Conservation (phyloP, 106 monocot genomes). For the Dendrobium huoshanense region DNA sequence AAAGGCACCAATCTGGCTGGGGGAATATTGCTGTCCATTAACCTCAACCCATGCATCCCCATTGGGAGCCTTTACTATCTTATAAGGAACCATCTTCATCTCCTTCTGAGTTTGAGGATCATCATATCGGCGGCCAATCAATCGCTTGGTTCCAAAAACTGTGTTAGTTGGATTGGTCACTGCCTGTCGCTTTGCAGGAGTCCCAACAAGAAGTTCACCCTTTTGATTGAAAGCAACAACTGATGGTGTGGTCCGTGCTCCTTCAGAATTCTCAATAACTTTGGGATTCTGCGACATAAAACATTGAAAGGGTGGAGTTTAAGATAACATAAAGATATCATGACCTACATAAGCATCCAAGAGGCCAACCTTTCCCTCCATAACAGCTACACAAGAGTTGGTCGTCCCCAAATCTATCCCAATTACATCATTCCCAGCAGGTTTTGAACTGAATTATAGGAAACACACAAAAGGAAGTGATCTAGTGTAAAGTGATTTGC, state of each 20-base stretch:
- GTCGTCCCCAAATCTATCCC: conserved; percentile 89
- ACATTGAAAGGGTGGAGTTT: background rate
- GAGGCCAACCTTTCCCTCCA: conserved; percentile 81
- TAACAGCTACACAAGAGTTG: conserved; percentile 81
- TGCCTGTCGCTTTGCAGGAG: conserved; percentile 83
- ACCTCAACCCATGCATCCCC: conserved; percentile 73
- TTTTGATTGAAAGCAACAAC: conserved; percentile 77
- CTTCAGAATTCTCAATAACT: conserved; percentile 86
- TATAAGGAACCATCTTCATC: conserved; percentile 94
- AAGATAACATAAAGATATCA: background rate
- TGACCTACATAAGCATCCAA: background rate
- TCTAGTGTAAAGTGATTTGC: background rate
- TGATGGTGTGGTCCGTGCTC: conserved; percentile 69
- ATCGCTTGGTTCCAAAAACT: conserved; percentile 70
- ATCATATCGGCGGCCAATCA: conserved; percentile 79
- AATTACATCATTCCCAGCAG: conserved; percentile 71
- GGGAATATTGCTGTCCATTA: conserved; percentile 56
- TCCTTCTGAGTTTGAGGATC: conserved; percentile 84
- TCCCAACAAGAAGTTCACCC: conserved; percentile 78
- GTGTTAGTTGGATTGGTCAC: conserved; percentile 87
- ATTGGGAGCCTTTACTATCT: conserved; percentile 60
- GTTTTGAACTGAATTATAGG: conserved; percentile 39
- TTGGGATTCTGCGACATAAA: conserved; percentile 50
- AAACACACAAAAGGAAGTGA: background rate
- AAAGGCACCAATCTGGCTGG: conserved; percentile 67